phyloP scores from a whole-genome alignment of 2,329 filamentous ascomycete species.

The Aspergillus sp. region DNA sequence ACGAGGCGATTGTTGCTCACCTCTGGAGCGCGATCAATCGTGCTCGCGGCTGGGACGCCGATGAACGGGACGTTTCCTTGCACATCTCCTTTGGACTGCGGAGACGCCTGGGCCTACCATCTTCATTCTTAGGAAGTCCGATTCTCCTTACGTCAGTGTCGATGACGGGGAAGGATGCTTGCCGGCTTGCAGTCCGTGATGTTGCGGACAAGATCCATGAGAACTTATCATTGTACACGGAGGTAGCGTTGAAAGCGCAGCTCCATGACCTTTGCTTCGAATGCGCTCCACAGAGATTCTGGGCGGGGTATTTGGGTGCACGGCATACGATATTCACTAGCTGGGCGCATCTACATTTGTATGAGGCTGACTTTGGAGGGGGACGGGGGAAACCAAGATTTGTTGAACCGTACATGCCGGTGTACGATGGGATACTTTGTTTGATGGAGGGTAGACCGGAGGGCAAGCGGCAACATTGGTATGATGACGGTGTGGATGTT shows the following conservation, averaged over 20 bases:
- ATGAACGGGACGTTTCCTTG: constrained; percentile 5
- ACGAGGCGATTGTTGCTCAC: constrained; percentile 50
- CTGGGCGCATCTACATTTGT: constrained; percentile 33
- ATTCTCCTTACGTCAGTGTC: neutral
- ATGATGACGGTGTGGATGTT: constrained; percentile 4
- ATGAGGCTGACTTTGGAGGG: constrained; percentile 43
- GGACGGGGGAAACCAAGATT: neutral
- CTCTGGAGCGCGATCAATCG: constrained; percentile 48
- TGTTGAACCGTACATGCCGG: neutral
- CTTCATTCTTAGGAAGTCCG: neutral
- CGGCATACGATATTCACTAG: constrained; percentile 47
- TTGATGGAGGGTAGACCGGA: neutral
- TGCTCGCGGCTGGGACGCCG: constrained; percentile 28
- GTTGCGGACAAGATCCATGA: constrained; percentile 32
- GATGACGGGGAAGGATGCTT: neutral
- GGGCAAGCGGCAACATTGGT: neutral
- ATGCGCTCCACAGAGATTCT: constrained; percentile 48
- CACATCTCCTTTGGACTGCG: neutral
- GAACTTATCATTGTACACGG: constrained; percentile 36
- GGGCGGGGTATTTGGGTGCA: constrained; percentile 48
- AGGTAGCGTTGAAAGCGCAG: constrained; percentile 39
- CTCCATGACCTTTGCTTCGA: constrained; percentile 48
- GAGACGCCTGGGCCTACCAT: neutral
- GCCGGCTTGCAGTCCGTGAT: neutral
- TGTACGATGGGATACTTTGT: neutral